A percentile compares a stretch with the other conserved stretches of the same genome.
Conservation (phyloP, 169 alveolate species). For the Cryptosporidium xiaoi region DNA sequence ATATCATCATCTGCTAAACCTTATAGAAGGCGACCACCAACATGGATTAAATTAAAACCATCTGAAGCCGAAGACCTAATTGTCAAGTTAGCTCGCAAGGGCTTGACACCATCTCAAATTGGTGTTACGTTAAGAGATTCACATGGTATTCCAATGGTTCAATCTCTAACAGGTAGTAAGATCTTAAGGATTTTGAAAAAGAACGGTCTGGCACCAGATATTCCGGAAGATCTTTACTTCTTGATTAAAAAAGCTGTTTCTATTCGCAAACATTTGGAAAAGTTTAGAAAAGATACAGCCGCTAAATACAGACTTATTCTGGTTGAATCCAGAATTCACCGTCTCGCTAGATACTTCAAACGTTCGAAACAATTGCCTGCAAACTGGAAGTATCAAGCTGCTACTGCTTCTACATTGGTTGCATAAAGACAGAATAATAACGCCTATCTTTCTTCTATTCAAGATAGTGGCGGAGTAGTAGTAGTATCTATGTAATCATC, state of each 20-base stretch:
- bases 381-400: conserved; percentile 95
- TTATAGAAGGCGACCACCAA: conserved; percentile 95
- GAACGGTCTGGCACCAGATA: conserved; percentile 96
- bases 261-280: conserved; percentile 98
- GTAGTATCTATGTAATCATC: no score
- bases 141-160: conserved; percentile 97
- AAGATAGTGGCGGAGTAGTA: no score
- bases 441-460: no score
- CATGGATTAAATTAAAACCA: conserved; percentile 96
- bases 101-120: conserved; percentile 96
- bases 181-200: conserved; percentile 95
- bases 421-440: conserved; percentile 74
- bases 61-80: conserved; percentile 93
- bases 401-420: conserved; percentile 89
- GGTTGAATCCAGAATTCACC: conserved; percentile 97
- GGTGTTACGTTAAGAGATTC: conserved; percentile 98
- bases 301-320: conserved; percentile 96
- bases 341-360: conserved; percentile 97
- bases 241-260: conserved; percentile 98
- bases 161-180: conserved; percentile 95
- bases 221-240: conserved; percentile 98
- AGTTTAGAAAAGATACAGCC: conserved; percentile 95
- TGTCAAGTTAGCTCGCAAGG: conserved; percentile 97
- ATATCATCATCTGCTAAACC: conserved; percentile 93
- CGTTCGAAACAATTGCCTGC: conserved; percentile 96